A percentile compares a stretch with the other conserved stretches of the same genome.
These are phyloP conservation scores for Cinchona pubescens DNA, from an alignment of 257 asterid genomes.

Conservation along the genomic window DNA sequence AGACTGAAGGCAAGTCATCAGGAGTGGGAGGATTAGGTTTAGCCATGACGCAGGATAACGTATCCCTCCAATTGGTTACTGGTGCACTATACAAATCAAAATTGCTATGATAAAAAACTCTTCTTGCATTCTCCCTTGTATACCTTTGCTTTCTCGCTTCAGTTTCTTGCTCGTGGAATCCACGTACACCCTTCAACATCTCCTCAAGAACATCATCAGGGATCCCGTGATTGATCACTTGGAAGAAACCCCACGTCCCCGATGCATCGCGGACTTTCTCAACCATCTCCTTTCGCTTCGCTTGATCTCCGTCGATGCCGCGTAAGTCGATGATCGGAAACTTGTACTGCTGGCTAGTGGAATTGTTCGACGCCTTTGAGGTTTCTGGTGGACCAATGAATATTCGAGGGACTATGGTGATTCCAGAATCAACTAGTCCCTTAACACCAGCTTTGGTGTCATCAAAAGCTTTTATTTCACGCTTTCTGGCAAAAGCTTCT, in stretches of 20 bases:
- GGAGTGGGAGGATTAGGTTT: constrained; percentile 14
- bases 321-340: not conserved
- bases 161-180: constrained; percentile 18
- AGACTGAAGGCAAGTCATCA: constrained; percentile 9
- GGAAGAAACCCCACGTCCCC: constrained; percentile 14
- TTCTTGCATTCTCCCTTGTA: not conserved
- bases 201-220: constrained; percentile 12
- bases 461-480: constrained; percentile 19
- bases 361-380: not conserved
- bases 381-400: constrained; percentile 7
- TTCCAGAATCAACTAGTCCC: constrained; percentile 14
- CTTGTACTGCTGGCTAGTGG: not conserved
- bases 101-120: not conserved
- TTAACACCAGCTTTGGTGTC: constrained; percentile 18
- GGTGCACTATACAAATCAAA: constrained; percentile 2
- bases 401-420: constrained; percentile 5
- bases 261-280: constrained; percentile 8
- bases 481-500: constrained; percentile 11
- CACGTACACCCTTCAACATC: constrained; percentile 9
- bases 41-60: not conserved
- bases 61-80: constrained; percentile 22
- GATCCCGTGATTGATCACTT: constrained; percentile 23
- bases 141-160: constrained; percentile 12
- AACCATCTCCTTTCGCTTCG: constrained; percentile 10
- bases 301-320: not conserved